Conservation (phyloP, 2,329 filamentous ascomycete genomes). For the Fusarium transvaalense region DNA sequence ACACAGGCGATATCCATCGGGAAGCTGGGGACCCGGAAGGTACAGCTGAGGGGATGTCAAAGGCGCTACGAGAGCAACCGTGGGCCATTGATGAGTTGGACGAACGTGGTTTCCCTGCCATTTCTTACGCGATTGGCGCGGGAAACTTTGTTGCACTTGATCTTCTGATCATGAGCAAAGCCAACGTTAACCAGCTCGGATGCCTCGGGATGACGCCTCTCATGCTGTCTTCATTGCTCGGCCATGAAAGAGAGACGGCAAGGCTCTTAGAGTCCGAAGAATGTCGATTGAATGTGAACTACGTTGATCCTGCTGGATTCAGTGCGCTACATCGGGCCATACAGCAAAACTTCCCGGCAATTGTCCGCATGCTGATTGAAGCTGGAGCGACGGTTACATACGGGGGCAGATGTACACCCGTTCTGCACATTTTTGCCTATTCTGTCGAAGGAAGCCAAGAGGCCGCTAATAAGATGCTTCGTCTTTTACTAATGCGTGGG, state of each 20-base stretch:
- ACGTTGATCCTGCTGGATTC: accelerated
- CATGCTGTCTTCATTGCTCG: accelerated
- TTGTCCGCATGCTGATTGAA: constrained; percentile 14
- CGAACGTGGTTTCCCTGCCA: accelerated
- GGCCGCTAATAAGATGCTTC: accelerated
- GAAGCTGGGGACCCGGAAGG: not conserved
- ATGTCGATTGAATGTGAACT: not conserved
- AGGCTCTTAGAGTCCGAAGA: not conserved
- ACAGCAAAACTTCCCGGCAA: accelerated
- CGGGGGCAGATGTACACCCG: accelerated
- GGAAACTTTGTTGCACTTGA: not conserved
- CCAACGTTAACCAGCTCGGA: not conserved
- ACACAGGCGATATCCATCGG: not conserved
- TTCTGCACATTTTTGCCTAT: not conserved
- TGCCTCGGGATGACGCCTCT: accelerated
- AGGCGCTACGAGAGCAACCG: constrained; percentile 1
- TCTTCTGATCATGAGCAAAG: constrained; percentile 3
- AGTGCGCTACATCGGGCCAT: constrained; percentile 7
- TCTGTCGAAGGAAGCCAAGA: accelerated
- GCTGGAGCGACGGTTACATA: constrained; percentile 8
- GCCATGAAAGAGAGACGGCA: accelerated
- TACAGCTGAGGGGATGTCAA: not conserved
- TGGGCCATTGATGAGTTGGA: constrained; percentile 12
- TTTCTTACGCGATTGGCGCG: accelerated
- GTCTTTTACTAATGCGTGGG: not conserved